phyloP scores from a whole-genome alignment of 768 basidiomycete species.

The Serendipita sp. region DNA sequence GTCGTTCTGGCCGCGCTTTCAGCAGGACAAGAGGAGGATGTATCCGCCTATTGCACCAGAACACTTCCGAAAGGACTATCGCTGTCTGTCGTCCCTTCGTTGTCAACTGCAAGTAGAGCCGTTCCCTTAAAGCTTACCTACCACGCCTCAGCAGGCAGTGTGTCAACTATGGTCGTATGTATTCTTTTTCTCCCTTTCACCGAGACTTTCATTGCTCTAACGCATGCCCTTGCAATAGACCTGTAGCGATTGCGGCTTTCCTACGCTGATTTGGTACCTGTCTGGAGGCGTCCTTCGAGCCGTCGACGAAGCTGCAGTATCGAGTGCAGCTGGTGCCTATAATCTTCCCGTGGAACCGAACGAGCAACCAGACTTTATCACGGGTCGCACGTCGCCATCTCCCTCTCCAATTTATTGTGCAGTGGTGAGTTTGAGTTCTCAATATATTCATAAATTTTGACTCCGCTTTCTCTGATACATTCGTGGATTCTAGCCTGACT shows the following conservation, averaged over 20 bases:
- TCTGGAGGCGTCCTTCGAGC: too few relatives aligned
- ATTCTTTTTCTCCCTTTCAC: neutral
- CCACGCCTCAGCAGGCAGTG: neutral
- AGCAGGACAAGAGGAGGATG: too few relatives aligned
- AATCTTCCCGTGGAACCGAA: neutral
- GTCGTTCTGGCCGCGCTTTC: too few relatives aligned
- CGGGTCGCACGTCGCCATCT: neutral
- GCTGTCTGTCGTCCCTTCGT: neutral
- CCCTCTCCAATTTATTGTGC: neutral
- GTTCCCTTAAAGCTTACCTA: neutral
- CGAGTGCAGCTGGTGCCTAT: neutral
- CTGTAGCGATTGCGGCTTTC: too few relatives aligned
- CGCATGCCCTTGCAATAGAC: neutral
- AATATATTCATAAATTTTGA: too few relatives aligned
- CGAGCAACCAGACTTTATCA: neutral
- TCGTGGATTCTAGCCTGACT: too few relatives aligned
- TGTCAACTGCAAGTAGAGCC: neutral
- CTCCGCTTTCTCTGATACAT: too few relatives aligned
- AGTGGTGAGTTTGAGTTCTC: neutral
- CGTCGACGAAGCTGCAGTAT: too few relatives aligned
- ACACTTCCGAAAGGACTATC: too few relatives aligned
- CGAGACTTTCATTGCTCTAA: too few relatives aligned
- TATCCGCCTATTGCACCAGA: too few relatives aligned
- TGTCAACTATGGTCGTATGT: neutral
- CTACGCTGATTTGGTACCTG: too few relatives aligned